Base-by-base conservation (phyloP, 1,139 yeast species). In the Yamadazyma blattariae region DNA sequence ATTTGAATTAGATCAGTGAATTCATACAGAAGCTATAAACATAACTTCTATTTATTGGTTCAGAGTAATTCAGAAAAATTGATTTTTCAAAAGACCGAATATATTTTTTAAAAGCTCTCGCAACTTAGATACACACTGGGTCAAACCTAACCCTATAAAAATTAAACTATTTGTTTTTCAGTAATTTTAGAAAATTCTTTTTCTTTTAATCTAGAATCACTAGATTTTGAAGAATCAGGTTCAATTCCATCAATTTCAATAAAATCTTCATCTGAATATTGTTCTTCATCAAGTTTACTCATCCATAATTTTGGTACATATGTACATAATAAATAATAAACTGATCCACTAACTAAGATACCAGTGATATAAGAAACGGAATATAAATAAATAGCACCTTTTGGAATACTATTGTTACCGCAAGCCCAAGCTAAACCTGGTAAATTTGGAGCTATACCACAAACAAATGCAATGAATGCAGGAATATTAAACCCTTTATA, bases 341-440 rank as follows among this genome's bases (percentile, higher is more conserved):
- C 30, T 8, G 17, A 15, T 6, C 41, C 47, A 10, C 39, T 14
- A 5, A 43, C 37, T 4, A 32, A 5, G 7, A 34, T 27, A 10
- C 44, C 44, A 3, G 36, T 32, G 2, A 36, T 21, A 25, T 40
- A 42, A 31, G 39, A 38, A 5, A 40, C 30, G 3, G 44, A 40
- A 25, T 37, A 42, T 10, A 42, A 30, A 21, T 42, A 42, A 5
- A 40, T 29, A 3, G 44, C 45, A 12, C 44, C 45, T 7, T 15
- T 38, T 15, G 45, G 45, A 16, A 42, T 30, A 16, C 7, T 22
- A 2, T 5, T 16, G 11, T 21, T 22, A 32, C 34, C 34, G 27
- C 27, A 21, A n/a, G 42, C 39, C 39, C 40, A 40, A 17, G 44
- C 45, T 26, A 42, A 38, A n/a, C 45, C 45, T 8, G 45, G 42